Base-by-base conservation (phyloP, 2,329 filamentous ascomycete genomes). In the Sphaceloma murrayae region DNA sequence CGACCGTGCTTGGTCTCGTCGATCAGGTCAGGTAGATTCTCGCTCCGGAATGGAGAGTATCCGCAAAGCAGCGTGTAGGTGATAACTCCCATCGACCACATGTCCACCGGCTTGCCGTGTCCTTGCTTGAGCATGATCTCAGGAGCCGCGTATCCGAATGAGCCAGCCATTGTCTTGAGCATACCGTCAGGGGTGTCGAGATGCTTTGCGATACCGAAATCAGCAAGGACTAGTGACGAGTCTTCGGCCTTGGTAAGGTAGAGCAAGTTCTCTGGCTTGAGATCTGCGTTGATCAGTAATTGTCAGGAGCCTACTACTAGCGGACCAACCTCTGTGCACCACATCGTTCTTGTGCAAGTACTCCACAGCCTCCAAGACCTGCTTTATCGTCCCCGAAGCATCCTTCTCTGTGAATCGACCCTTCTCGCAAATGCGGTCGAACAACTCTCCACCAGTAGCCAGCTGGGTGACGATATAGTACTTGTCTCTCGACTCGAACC, bases 401-500 rank as follows among this genome's bases (percentile, higher is more conserved):
- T 98, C 91, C 68, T 94, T 96, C 64, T 98, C 91, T 10, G 91
- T 98, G 67, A 96, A 98, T 62, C 86, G 94, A 56, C 91, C 93
- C 65, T 93, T 85, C 60, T 96, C 88, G 68, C 91, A 98, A 56
- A 98, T 98, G 46, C 93, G 82, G 60, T 98, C 91, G 64, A 98
- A 98, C 51, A 98, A 69, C 68, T 98, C 91, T 62, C 91, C 91
- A 53, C 91, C 91, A 0, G 85, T 94, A 31, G 91, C 91, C 46
- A 98, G 74, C 65, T 98, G 83, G 22, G 91, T 98, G 56, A 98
- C 88, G 55, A 98, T 96, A 65, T 98, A 98, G 70, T 94, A 98
- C 71, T 98, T 98, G 72, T 98, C 91, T 68, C 87, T 85, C 46
- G 89, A 96, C 68, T 98, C 91, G 61, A 98, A 98, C 89, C 91